Conservation (phyloP, 2,329 filamentous ascomycete genomes). For the Samsoniella hepiali region DNA sequence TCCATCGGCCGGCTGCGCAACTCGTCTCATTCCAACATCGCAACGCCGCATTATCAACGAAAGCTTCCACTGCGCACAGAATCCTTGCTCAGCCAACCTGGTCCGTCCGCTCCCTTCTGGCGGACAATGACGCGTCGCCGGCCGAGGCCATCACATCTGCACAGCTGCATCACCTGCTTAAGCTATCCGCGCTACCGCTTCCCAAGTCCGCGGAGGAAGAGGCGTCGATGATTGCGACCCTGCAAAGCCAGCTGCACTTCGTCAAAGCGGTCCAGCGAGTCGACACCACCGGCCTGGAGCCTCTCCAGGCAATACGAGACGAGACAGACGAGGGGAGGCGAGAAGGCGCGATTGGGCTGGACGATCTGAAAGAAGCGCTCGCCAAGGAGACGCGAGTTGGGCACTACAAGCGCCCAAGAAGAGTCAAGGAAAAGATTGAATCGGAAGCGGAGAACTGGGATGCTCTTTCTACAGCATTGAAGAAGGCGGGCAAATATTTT, state of each 20-base stretch:
- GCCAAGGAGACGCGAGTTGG: slow-evolving; percentile 60
- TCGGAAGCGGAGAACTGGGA: slow-evolving; percentile 64
- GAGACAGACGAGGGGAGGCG: slow-evolving; percentile 64
- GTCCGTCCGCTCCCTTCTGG: slow-evolving; percentile 74
- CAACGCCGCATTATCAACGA: slow-evolving; percentile 20
- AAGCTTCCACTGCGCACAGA: slow-evolving; percentile 28
- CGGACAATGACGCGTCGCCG: slow-evolving; percentile 26
- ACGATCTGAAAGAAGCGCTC: slow-evolving; percentile 54
- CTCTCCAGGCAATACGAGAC: slow-evolving; percentile 76
- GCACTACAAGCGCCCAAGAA: slow-evolving; percentile 44
- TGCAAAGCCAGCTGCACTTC: slow-evolving; percentile 83
- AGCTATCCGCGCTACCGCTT: slow-evolving; percentile 80
- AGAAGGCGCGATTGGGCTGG: slow-evolving; percentile 58
- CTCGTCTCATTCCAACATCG: slow-evolving; percentile 16
- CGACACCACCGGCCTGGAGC: slow-evolving; percentile 68
- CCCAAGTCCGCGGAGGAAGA: slow-evolving; percentile 64
- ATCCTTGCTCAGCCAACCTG: slow-evolving; percentile 71
- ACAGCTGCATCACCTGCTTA: slow-evolving; percentile 79
- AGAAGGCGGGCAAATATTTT: slow-evolving; percentile 69
- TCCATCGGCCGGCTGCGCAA: slow-evolving; percentile 25
- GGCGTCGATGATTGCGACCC: slow-evolving; percentile 65
- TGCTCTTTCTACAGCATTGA: slow-evolving; percentile 62
- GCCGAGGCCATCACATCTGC: slow-evolving; percentile 54
- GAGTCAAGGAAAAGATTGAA: slow-evolving; percentile 36
- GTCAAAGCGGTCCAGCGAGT: slow-evolving; percentile 82